These are phyloP conservation scores for Leccinum disarticulatum DNA, from an alignment of 768 basidiomycete genomes.

Conservation along the genomic window DNA sequence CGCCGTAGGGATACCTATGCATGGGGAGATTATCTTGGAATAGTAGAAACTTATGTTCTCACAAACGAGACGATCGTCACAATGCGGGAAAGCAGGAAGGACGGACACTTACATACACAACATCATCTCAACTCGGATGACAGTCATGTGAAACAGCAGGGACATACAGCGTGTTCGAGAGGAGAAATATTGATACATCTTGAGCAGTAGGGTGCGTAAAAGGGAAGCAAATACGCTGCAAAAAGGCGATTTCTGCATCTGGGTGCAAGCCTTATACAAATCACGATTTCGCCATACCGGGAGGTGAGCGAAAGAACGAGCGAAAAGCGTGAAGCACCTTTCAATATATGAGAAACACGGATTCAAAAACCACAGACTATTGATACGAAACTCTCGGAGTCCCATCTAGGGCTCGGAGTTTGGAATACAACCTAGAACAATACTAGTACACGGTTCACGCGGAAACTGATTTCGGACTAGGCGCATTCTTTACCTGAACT, in stretches of 20 bases:
- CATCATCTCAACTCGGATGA: not conserved
- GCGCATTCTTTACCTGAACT: not conserved
- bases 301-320: not conserved
- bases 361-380: not conserved
- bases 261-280: not conserved
- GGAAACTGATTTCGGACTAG: not conserved
- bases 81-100: not conserved
- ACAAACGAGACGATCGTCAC: not conserved
- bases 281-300: not conserved
- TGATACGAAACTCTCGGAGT: not conserved
- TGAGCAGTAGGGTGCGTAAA: not conserved
- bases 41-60: not conserved
- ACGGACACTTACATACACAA: not conserved
- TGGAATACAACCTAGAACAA: not conserved
- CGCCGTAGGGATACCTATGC: not conserved
- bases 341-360: not conserved
- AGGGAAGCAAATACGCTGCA: not conserved
- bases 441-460: not conserved
- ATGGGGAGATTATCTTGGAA: not conserved
- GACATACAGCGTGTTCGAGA: not conserved
- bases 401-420: not conserved
- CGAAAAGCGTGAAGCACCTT: not conserved
- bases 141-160: not conserved
- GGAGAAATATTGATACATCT: not conserved
- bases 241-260: not conserved